Percentiles rank a stretch among this genome's conserved stretches.
These are phyloP conservation scores for Ceratobasidium theobromae DNA, from an alignment of 1,284 basidiomycete species.

Conservation along the genomic window DNA sequence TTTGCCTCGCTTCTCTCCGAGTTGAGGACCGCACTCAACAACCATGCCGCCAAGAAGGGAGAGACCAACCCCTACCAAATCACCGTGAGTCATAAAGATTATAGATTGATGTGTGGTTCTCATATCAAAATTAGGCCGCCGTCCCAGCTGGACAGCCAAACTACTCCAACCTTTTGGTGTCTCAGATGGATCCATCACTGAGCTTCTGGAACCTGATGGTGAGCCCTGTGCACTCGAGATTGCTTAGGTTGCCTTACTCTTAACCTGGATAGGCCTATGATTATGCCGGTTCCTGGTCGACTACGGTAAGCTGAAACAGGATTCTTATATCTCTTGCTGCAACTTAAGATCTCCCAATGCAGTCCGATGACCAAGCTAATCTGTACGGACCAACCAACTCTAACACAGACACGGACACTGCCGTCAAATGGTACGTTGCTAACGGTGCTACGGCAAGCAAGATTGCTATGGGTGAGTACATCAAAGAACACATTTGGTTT, in stretches of 20 bases:
- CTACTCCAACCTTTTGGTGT: conserved; percentile 64
- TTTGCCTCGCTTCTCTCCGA: conserved; percentile 60
- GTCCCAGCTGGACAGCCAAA: conserved; percentile 69
- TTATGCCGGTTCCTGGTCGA: conserved; percentile 70
- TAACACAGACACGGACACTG: conserved; percentile 67
- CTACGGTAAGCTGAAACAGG: conserved; percentile 43
- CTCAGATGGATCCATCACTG: conserved; percentile 62
- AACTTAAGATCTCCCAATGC: conserved; percentile 31
- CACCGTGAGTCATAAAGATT: conserved; percentile 46
- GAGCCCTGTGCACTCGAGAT: conserved; percentile 33
- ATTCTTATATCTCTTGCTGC: neutral
- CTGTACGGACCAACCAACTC: conserved; percentile 67
- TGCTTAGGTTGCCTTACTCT: conserved; percentile 21
- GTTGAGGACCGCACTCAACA: conserved; percentile 57
- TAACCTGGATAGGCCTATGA: conserved; percentile 69
- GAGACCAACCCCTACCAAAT: conserved; percentile 61
- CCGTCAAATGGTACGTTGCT: conserved; percentile 64
- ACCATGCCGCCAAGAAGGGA: conserved; percentile 56
- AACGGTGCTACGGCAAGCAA: conserved; percentile 72
- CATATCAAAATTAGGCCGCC: conserved; percentile 41
- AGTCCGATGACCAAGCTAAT: conserved; percentile 79
- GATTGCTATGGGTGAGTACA: conserved; percentile 67
- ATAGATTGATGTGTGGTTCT: neutral
- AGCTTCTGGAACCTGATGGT: conserved; percentile 94
- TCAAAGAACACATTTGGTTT: neutral